Evolutionary conservation across 2,329 filamentous ascomycete species (phyloP), one percentile per base, ranked within the genome.

Genomic region (Iodosphaeria phyllophila): DNA sequence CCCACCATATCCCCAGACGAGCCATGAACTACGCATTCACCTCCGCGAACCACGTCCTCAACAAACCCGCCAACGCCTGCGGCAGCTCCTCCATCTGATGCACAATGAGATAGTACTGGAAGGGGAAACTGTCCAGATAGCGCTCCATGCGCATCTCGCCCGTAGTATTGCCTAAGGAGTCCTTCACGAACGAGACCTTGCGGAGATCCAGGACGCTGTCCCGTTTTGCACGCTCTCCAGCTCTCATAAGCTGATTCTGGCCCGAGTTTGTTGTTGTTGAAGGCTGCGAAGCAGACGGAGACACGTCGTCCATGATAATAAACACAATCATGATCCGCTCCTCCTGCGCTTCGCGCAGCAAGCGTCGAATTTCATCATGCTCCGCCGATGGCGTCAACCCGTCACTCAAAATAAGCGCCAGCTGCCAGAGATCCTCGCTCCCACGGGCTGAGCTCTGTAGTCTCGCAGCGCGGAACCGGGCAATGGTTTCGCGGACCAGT

Each of bases 291-390:
- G 9, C 8, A 9, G 14, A 15, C 12, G 11, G 23, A 11, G 17
- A 13, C 35, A 51, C 55, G 37, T 68, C 63, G 54, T 98, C 89
- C 43, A 98, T 82, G 40, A 99, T 77, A 39, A 98, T 80, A 47
- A 98, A 99, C 5, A 98, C 86, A 33, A 95, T 73, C 80, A 98
- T 93, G 44, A 99, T 91, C 10, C 83, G 64, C 51, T 93, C 80
- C 48, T 93, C 84, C 41, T 83, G 72, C 1, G 89, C 86, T 49
- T 86, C 75, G 7, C 89, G 64, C 8, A 98, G 70, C 13, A 95
- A 61, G 5, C 80, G 61, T 10, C 78, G 66, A 36, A 98, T 84
- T 5, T 68, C 62, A 11, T 83, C 79, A 46, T 95, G 86, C 23
- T 84, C 75, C 2, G 60, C 56, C 18, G 65, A 71, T 26, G 91